Conservation (phyloP, 73 alveolate genomes). For the Paramecium octaurelia region DNA sequence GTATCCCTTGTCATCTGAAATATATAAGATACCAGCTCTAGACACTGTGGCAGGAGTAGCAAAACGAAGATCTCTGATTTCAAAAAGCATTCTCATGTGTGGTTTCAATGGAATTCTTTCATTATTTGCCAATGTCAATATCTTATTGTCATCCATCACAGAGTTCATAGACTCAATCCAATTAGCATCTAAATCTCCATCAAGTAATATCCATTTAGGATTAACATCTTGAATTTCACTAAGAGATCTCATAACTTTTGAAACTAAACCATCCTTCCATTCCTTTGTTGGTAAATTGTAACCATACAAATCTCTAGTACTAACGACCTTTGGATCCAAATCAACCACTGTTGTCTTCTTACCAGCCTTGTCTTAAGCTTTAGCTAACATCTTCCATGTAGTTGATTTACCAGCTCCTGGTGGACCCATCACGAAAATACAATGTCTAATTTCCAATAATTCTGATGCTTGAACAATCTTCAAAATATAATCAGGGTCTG, state of each 20-base stretch:
- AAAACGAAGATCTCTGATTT: slow-evolving; percentile 98
- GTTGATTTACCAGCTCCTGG: slow-evolving; percentile 98
- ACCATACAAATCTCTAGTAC: slow-evolving; percentile 99
- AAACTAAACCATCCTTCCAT: slow-evolving; percentile 99
- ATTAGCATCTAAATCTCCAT: slow-evolving; percentile 99
- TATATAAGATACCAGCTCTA: slow-evolving; percentile 99
- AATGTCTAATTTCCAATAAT: slow-evolving; percentile 98
- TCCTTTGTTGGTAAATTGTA: slow-evolving; percentile 98
- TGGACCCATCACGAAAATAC: slow-evolving; percentile 99
- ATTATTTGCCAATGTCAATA: slow-evolving; percentile 94
- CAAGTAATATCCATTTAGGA: slow-evolving; percentile 99
- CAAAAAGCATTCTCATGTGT: slow-evolving; percentile 99
- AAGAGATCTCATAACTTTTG: slow-evolving; percentile 97
- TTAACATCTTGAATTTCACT: slow-evolving; percentile 93
- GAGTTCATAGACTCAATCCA: slow-evolving; percentile 99
- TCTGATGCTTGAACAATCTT: slow-evolving; percentile 95
- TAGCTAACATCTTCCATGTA: slow-evolving; percentile 98
- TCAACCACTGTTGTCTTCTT: slow-evolving; percentile 97
- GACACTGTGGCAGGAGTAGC: slow-evolving; percentile 99
- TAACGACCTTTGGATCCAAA: slow-evolving; percentile 97
- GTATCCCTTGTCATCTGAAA: slow-evolving; percentile 91
- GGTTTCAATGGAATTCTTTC: slow-evolving; percentile 99
- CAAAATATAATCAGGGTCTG: slow-evolving; percentile 94
- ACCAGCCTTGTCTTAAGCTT: slow-evolving; percentile 95
- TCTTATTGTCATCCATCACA: slow-evolving; percentile 99